A percentile compares a stretch with the other conserved stretches of the same genome.
Conservation (phyloP, 805 yeast species). For the Komagataella populi region DNA sequence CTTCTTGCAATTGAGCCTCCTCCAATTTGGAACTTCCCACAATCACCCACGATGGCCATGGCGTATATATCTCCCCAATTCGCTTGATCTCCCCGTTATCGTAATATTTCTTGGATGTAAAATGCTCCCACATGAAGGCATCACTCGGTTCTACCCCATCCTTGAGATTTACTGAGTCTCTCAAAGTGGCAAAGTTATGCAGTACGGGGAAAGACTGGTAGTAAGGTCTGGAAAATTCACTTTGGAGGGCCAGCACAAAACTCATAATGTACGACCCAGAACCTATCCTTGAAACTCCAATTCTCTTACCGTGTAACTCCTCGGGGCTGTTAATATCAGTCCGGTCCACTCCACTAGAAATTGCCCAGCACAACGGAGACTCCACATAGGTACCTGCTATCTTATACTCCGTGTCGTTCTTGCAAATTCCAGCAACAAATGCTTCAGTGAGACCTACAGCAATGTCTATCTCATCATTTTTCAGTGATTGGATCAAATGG, state of each 20-base stretch:
- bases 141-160: constrained; percentile 38
- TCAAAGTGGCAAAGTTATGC: constrained; percentile 57
- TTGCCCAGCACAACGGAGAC: constrained; percentile 79
- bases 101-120: constrained; percentile 77
- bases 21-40: constrained; percentile 31
- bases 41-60: constrained; percentile 95
- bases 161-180: constrained; percentile 63
- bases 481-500: constrained; percentile 63
- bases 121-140: constrained; percentile 94
- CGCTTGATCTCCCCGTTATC: constrained; percentile 68
- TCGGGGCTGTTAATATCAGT: constrained; percentile 34
- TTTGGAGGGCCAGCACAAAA: constrained; percentile 59
- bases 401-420: constrained; percentile 48
- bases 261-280: constrained; percentile 90
- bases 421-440: constrained; percentile 69
- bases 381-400: constrained; percentile 74
- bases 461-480: constrained; percentile 50
- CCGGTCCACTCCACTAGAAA: constrained; percentile 61
- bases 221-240: constrained; percentile 38
- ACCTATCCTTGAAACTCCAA: constrained; percentile 81
- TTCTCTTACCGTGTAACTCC: constrained; percentile 45
- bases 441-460: constrained; percentile 91
- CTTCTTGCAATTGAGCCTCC: constrained; percentile 17
- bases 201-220: constrained; percentile 40
- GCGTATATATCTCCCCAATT: constrained; percentile 83